Base-by-base conservation (phyloP, 2,329 filamentous ascomycete genomes). In the Exophiala aquamarina region DNA sequence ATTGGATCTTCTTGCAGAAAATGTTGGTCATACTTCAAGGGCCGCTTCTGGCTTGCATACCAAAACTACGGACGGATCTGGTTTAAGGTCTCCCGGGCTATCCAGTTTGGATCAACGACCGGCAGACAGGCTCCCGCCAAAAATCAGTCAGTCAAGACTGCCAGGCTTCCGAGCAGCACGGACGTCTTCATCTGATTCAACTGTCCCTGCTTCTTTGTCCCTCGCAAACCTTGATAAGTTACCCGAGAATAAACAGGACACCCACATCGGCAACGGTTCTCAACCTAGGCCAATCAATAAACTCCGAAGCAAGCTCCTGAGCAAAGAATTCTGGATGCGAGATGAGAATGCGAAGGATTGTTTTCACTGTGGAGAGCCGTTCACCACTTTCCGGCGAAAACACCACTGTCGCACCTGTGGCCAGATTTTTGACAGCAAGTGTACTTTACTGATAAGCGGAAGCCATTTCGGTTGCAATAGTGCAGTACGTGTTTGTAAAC, bases 321-420 rank as follows among this genome's bases (percentile, higher is more conserved):
- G 88, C 65, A 93, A 91, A 62, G 91, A 97, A 59, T 97, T 95
- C 60, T 97, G 92, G 93, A 98, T 98, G 93, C 88, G 90, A 50
- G 93, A 98, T 64, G 93, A 97, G 63, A 96, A 94, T 54, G 94
- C 92, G 50, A 97, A 95, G 64, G 92, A 96, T 60, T 98, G 93
- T 63, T 98, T 96, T 64, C 81, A 89, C 35, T 98, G 93, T 61
- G 89, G 89, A 35, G 86, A 89, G 49, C 80, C 87, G 2, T 98
- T 98, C 63, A 90, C 89, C 0, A 93, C 92, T 1, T 97, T 97
- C 64, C 82, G 93, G 49, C 83, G 93, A 56, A 98, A 98, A 64
- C 93, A 98, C 66, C 93, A 98, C 67, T 98, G 93, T 66, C 84
- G 94, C 52, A 81, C 81, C 1, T 98, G 93, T 64, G 93, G 93